Percentiles rank a stretch among this genome's conserved stretches.
Evolutionary conservation across 441 rosid species (phyloP).

Genomic region (Corymbia citriodora): DNA sequence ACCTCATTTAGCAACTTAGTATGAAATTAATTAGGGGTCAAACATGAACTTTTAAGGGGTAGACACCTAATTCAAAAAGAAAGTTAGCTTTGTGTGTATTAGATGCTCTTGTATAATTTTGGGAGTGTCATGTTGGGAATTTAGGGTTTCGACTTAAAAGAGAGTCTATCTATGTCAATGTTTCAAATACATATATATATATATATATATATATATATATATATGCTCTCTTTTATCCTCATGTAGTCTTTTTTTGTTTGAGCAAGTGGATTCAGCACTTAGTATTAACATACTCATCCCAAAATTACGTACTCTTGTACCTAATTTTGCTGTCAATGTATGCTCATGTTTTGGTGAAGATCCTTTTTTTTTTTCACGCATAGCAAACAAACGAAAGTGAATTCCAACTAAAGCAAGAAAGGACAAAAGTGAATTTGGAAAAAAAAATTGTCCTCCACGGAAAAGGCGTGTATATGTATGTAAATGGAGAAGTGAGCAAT

Average conservation of each 20-base stretch:
- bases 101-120: neutral
- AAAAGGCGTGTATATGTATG: too few species aligned
- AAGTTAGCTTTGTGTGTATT: neutral
- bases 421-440: too few species aligned
- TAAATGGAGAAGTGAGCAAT: too few species aligned
- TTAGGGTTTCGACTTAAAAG: neutral
- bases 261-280: neutral
- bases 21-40: neutral
- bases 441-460: too few species aligned
- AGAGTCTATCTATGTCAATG: neutral
- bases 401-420: too few species aligned
- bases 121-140: neutral
- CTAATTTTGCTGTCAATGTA: neutral
- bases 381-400: too few species aligned
- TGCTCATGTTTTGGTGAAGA: neutral
- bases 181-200: neutral
- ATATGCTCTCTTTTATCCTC: neutral
- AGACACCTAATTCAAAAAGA: neutral
- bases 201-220: too few species aligned
- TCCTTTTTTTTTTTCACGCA: too few species aligned
- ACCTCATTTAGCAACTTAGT: neutral
- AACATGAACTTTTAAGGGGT: neutral
- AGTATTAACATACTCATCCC: neutral
- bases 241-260: neutral
- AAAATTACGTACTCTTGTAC: too few species aligned